A percentile compares a stretch with the other conserved stretches of the same genome.
Conservation (phyloP, 352 stramenopile genomes). For the Phytophthora kernoviae region DNA sequence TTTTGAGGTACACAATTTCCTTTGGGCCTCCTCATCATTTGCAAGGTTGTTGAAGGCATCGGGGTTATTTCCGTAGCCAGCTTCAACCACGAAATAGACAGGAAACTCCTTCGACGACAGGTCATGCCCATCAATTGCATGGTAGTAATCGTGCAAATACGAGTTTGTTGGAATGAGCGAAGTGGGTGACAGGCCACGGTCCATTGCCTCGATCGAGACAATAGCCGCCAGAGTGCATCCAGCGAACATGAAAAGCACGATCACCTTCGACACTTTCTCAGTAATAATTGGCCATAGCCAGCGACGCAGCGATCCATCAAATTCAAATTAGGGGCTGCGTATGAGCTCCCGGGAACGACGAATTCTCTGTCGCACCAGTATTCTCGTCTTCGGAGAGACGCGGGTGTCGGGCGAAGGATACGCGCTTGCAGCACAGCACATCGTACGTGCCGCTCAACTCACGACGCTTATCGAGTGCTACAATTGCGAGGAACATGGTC, state of each 20-base stretch:
- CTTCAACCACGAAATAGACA: slow-evolving; percentile 79
- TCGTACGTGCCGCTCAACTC: slow-evolving; percentile 66
- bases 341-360: slow-evolving; percentile 34
- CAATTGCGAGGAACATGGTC: slow-evolving; percentile 65
- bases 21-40: slow-evolving; percentile 33
- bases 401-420: slow-evolving; percentile 21
- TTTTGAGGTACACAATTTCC: slow-evolving; percentile 69
- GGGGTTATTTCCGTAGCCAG: slow-evolving; percentile 56
- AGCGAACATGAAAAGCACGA: slow-evolving; percentile 61
- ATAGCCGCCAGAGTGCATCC: slow-evolving; percentile 55
- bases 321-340: slow-evolving; percentile 25
- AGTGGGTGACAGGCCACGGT: slow-evolving; percentile 54
- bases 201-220: slow-evolving; percentile 49
- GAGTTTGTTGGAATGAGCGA: slow-evolving; percentile 64
- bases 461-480: slow-evolving; percentile 73
- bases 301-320: slow-evolving; percentile 49
- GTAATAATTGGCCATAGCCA: slow-evolving; percentile 48
- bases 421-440: slow-evolving; percentile 55
- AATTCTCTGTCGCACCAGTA: slow-evolving; percentile 33
- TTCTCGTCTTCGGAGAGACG: slow-evolving; percentile 35
- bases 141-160: slow-evolving; percentile 64
- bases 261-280: slow-evolving; percentile 52
- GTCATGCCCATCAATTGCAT: slow-evolving; percentile 48
- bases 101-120: slow-evolving; percentile 45
- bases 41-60: slow-evolving; percentile 30